Evolutionary conservation across 331 rosid genomes (phyloP), one percentile per base, ranked within the genome.

Genomic region (Telfairia occidentalis): DNA sequence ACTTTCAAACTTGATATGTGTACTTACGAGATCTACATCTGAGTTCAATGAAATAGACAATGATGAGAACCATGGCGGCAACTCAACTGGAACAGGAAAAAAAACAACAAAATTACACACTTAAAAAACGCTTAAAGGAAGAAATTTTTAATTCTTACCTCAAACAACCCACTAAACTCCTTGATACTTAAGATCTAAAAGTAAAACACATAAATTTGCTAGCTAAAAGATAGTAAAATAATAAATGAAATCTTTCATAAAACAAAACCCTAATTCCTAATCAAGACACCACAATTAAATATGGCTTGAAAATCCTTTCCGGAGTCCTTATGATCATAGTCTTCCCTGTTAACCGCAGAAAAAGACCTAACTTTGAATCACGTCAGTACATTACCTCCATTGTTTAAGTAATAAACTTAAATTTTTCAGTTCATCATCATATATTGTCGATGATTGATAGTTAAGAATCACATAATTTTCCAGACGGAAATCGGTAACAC

Each of bases 41-140:
- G 98, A 91, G 81, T 40, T 84, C 90, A 95, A 74, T 42, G 84
- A 75, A 77, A 91, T 69, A 50, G 96, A 88, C 81, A 89, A 78
- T 18, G 92, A 83, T 49, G 97, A 91, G 85, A 95, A 95, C 92
- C 92, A 90, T 26, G 87, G 86, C 2, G 96, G 98, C 85, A 92
- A 78, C 78, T 95, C 97, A 87, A 95, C 98, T 95, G 87, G 76
- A 78, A 79, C 77, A 82, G 42, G 45, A 81, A 85, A 82, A 75
- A 82, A 82, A 81, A 80, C 82, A 81, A 73, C 60, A 76, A 84
- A 80, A 80, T 60, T 76, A 74, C 83, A 83, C 61, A 86, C 87
- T 78, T 38, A 78, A 60, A 58, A 32, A 78, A 74, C 9, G 24
- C 65, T 38, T 2, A 49, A 30, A 2, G 46, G 38, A 24, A 54